Evolutionary conservation across 1,284 basidiomycete species (phyloP), one percentile per base, ranked within the genome.

Genomic region (Sporisorium sorghi): DNA sequence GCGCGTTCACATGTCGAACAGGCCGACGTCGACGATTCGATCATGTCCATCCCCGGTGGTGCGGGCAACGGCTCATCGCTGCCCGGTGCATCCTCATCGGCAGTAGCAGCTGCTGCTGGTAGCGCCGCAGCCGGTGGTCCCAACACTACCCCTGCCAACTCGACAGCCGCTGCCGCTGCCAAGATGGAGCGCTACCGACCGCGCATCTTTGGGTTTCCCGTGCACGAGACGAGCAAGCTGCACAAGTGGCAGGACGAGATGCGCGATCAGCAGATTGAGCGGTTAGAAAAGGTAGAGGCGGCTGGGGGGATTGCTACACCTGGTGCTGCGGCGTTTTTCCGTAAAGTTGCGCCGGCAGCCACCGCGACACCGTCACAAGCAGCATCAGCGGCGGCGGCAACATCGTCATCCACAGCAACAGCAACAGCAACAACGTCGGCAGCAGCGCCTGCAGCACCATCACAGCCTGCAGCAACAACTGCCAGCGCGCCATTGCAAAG

Each of bases 1-100:
- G 44, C 57, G 15, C 42, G 55, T 15, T 28, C 43, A 14, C 43
- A 54, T 33, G 48, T 37, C 15, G 75, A 96, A 93, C 86, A 92
- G 28, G 73, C 63, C 3, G 68, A 70, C 42, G 73, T 68, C 5
- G 72, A 74, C 32, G 68, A 73, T 26, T 76, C 73, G 12, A 73
- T 72, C 67, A 53, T 75, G 52, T 75, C 72, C 6, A 30, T 53
- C 15, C 62, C 64, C 6, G 61, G 53, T 3, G 56, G 37, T 43
- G 47, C 61, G 10, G 67, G 59, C 23, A 68, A 65, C 30, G 71
- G 57, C n/a, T 55, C 58, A 23, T 39, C 59, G 15, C 23, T 60
- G 7, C 32, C 60, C 3, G 60, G 21, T 28, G 42, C 52, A 1
- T 50, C 58, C 2, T 46, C 58, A 1, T 50, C 61, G 3, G 70